Evolutionary conservation across 352 stramenopile genomes (phyloP), one percentile per base, ranked within the genome.

Genomic region (Phytopythium kandeliae): DNA sequence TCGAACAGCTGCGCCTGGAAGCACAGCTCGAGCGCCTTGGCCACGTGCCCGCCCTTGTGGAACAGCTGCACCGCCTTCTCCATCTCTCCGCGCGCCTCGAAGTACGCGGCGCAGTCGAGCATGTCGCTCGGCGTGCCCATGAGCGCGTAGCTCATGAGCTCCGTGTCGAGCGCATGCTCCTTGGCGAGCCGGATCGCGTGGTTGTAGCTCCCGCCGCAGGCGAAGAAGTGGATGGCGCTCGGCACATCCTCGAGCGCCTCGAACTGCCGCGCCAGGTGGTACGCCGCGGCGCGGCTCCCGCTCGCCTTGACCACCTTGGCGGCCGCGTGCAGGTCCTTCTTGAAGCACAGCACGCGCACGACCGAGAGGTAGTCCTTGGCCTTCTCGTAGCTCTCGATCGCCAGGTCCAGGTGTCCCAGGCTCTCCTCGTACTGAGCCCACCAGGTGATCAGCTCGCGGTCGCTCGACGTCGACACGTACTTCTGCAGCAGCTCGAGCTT

Each of bases 51-150:
- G 35, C 86, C 90, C 60, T 97, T 97, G 46, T 97, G 75, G 57
- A 97, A 98, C 0, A 98, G 74, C 51, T 96, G 80, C 34, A 98
- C 90, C 0, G 95, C 94, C 49, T 98, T 97, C 48, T 98, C 90
- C 63, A 94, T 85, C 48, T 96, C 86, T n/a, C 82, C 76, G 24
- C 96, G 93, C 11, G 67, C 53, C 58, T 98, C 90, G 55, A 98
- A 97, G 62, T 98, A 97, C 28, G 70, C 57, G 6, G 92, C 92
- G 46, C 85, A 96, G 28, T 96, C 88, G 21, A 96, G 65, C 75
- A 96, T 96, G 54, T 95, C 75, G 34, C 65, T 78, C 3, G 83
- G 71, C 30, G 85, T 85, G 53, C 79, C 95, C 69, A 96, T 88
- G 4, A 98, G 70, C 4, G 93, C 92, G 41, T 96, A 97, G 30